Evolutionary conservation across 2,329 filamentous ascomycete genomes (phyloP).

Genomic region (Fusarium kyushuense): DNA sequence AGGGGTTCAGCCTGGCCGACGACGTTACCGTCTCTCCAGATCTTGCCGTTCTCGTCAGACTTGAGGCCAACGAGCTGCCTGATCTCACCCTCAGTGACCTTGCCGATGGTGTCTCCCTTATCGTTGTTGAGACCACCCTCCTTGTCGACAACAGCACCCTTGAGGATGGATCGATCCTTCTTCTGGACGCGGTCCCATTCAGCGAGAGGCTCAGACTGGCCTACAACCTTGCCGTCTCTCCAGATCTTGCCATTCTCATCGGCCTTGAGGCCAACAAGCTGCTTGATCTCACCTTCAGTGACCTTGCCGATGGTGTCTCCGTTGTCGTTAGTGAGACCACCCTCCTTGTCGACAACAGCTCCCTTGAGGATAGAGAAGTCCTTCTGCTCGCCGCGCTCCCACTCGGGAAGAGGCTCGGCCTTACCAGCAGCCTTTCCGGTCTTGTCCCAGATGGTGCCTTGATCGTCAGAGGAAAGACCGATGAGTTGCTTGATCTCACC

Average conservation of each 20-base stretch:
- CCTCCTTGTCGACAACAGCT: conserved; percentile 70
- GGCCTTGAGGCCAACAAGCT: conserved; percentile 73
- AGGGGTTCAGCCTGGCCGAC: conserved; percentile 76
- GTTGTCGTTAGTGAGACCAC: conserved; percentile 66
- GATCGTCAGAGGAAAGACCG: conserved; percentile 73
- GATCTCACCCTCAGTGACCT: conserved; percentile 71
- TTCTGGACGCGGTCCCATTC: conserved; percentile 62
- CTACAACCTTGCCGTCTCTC: conserved; percentile 72
- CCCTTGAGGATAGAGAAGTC: conserved; percentile 49
- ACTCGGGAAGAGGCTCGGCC: conserved; percentile 71
- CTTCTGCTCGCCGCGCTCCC: conserved; percentile 60
- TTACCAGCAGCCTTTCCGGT: conserved; percentile 72
- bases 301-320: conserved; percentile 71
- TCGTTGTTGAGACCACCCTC: conserved; percentile 66
- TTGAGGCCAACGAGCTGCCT: conserved; percentile 73
- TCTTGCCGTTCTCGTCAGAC: conserved; percentile 77
- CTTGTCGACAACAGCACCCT: conserved; percentile 56
- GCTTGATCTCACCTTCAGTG: conserved; percentile 71
- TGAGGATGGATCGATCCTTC: conserved; percentile 39
- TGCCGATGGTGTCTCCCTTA: conserved; percentile 67
- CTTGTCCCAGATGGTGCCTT: conserved; percentile 74
- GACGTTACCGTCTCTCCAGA: conserved; percentile 74
- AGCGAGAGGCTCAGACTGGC: conserved; percentile 73
- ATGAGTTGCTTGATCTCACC: conserved; percentile 72
- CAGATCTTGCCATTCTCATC: conserved; percentile 76